Conservation (phyloP, 352 stramenopile genomes). For the Globisporangium orthogonon region DNA sequence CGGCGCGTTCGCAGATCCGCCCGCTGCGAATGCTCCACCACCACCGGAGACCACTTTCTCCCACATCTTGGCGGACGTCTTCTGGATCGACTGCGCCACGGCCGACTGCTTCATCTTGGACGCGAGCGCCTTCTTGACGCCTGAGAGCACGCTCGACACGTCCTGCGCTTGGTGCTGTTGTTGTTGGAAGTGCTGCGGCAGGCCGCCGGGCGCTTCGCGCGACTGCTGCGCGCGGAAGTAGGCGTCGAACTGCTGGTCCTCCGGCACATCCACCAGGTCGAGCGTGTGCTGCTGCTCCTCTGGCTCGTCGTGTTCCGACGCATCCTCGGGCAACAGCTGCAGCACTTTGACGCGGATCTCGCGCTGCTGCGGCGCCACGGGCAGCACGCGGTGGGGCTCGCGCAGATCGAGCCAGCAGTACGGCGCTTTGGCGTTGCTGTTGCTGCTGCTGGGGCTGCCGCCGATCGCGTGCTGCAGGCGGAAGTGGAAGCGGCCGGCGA, state of each 20-base stretch:
- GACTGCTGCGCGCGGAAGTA: slow-evolving; percentile 52
- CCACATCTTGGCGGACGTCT: slow-evolving; percentile 66
- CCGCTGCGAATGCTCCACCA: background rate
- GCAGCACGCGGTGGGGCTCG: slow-evolving; percentile 37
- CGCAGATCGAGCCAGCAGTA: slow-evolving; percentile 81
- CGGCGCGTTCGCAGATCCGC: slow-evolving; percentile 24
- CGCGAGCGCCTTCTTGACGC: slow-evolving; percentile 72
- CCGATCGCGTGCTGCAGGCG: slow-evolving; percentile 41
- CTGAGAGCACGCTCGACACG: slow-evolving; percentile 53
- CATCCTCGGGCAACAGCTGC: slow-evolving; percentile 35
- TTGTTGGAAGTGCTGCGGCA: background rate
- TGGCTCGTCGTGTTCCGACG: slow-evolving; percentile 10
- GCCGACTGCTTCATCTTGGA: slow-evolving; percentile 77
- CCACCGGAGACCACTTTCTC: slow-evolving; percentile 50
- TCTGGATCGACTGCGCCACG: slow-evolving; percentile 65
- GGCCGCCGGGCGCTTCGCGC: background rate
- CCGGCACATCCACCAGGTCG: slow-evolving; percentile 48
- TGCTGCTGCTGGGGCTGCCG: background rate
- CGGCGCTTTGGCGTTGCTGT: slow-evolving; percentile 12
- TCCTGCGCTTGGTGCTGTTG: slow-evolving; percentile 27
- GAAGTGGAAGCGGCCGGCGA: slow-evolving; percentile 73
- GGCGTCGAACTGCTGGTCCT: slow-evolving; percentile 56
- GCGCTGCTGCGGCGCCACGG: slow-evolving; percentile 20
- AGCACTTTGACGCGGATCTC: slow-evolving; percentile 74
- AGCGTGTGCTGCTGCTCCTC: slow-evolving; percentile 6